phyloP scores from a whole-genome alignment of 306 rosid species.

The Gastrolobium bilobum region DNA sequence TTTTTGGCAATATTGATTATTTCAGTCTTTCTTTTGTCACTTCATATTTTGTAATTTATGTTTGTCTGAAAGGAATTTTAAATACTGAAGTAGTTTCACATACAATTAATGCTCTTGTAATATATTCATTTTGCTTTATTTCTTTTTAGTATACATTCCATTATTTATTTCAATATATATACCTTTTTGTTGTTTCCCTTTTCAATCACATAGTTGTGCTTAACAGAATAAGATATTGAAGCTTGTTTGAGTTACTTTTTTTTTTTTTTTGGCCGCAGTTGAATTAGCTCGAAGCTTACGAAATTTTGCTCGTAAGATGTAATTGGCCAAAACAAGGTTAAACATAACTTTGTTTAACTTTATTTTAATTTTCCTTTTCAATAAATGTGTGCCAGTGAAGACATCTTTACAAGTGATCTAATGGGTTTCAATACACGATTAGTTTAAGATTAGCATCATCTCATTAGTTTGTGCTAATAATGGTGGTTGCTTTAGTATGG shows the following conservation, averaged over 20 bases:
- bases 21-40: neutral
- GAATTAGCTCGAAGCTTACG: conserved; percentile 31
- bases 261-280: neutral
- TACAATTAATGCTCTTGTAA: neutral
- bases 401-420: conserved; percentile 3
- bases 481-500: neutral
- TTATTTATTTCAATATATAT: neutral
- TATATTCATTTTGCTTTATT: conserved; percentile 10
- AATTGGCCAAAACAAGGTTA: neutral
- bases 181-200: neutral
- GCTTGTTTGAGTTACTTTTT: conserved; percentile 19
- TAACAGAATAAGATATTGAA: conserved; percentile 9
- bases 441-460: neutral
- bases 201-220: conserved; percentile 7
- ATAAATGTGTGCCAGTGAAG: conserved; percentile 3
- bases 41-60: neutral
- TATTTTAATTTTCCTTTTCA: neutral
- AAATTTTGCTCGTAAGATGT: conserved; percentile 24
- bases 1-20: conserved; percentile 20
- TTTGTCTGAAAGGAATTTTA: conserved; percentile 27
- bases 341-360: neutral
- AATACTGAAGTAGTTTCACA: neutral
- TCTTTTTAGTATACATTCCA: neutral
- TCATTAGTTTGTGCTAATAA: conserved; percentile 5
- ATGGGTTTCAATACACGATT: conserved; percentile 6